A percentile compares a stretch with the other conserved stretches of the same genome.
Conservation (phyloP, 2,329 filamentous ascomycete genomes). For the Epicoccum sorghinum region DNA sequence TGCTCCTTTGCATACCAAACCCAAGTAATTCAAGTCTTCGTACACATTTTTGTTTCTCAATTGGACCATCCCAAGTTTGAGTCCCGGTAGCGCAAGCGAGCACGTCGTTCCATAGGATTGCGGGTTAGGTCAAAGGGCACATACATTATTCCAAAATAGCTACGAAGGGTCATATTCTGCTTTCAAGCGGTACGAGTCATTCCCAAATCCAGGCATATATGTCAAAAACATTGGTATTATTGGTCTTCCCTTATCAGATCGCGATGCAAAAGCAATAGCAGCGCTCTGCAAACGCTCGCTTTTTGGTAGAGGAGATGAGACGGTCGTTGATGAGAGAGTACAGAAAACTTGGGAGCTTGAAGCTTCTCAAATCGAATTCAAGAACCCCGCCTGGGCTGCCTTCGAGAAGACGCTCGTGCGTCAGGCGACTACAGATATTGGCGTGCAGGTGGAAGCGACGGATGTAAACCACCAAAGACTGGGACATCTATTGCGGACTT, state of each 20-base stretch:
- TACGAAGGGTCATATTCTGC: constrained; percentile 11
- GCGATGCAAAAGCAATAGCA: constrained; percentile 22
- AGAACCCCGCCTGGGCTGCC: constrained; percentile 28
- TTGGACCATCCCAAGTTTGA: too few relatives aligned
- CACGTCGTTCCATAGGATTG: too few relatives aligned
- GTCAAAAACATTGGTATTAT: constrained; percentile 12
- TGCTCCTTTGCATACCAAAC: too few relatives aligned
- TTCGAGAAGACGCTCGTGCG: constrained; percentile 22
- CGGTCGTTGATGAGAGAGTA: constrained; percentile 36
- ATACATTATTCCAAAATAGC: too few relatives aligned
- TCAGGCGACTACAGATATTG: constrained; percentile 16
- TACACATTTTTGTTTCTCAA: too few relatives aligned
- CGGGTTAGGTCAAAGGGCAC: too few relatives aligned
- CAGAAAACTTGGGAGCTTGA: constrained; percentile 43
- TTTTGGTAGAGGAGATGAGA: constrained; percentile 39
- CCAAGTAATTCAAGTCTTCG: too few relatives aligned
- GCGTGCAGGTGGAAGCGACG: constrained; percentile 16
- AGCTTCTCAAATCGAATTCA: constrained; percentile 24
- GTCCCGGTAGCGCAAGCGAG: too few relatives aligned
- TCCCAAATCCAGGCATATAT: constrained; percentile 15
- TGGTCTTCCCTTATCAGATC: constrained; percentile 15
- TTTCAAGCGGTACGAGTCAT: not conserved
- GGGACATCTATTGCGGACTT: constrained; percentile 9
- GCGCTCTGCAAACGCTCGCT: constrained; percentile 29
- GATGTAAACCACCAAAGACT: constrained; percentile 9